Evolutionary conservation across 2,329 filamentous ascomycete genomes (phyloP).

Genomic region (Venturia asperata): DNA sequence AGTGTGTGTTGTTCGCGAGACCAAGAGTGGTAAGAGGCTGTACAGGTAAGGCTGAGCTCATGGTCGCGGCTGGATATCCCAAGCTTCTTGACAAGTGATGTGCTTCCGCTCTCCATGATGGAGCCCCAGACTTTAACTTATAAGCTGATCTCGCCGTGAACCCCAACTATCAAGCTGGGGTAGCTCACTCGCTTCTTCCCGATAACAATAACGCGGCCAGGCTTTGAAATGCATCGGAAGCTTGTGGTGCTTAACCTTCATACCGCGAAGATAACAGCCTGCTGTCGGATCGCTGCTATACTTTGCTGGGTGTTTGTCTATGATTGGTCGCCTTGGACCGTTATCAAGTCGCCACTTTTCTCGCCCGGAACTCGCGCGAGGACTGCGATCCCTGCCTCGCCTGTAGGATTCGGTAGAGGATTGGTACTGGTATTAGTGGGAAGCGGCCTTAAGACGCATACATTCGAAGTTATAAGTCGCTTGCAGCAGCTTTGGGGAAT

Average conservation of each 20-base stretch:
- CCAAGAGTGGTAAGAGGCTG: neutral
- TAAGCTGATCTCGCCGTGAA: neutral
- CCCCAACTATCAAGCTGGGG: neutral
- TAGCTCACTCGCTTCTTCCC: neutral
- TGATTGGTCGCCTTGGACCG: neutral
- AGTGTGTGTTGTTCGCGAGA: neutral
- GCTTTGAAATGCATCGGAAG: neutral
- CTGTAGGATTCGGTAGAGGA: neutral
- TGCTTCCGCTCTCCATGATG: neutral
- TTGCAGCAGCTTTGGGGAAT: neutral
- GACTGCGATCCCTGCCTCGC: neutral
- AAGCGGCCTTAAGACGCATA: neutral
- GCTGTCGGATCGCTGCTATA: neutral
- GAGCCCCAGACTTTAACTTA: neutral
- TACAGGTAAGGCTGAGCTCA: neutral
- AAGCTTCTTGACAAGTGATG: neutral
- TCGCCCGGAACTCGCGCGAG: neutral
- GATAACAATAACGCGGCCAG: neutral
- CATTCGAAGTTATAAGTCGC: neutral
- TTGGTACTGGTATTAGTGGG: too few relatives aligned
- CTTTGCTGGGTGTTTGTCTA: neutral
- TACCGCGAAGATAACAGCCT: neutral
- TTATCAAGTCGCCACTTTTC: constrained; percentile 7
- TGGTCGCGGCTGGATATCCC: neutral
- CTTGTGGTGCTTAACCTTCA: neutral